Evolutionary conservation across 2,329 filamentous ascomycete genomes (phyloP).

Genomic region (Phaeophleospora eucalypticola): DNA sequence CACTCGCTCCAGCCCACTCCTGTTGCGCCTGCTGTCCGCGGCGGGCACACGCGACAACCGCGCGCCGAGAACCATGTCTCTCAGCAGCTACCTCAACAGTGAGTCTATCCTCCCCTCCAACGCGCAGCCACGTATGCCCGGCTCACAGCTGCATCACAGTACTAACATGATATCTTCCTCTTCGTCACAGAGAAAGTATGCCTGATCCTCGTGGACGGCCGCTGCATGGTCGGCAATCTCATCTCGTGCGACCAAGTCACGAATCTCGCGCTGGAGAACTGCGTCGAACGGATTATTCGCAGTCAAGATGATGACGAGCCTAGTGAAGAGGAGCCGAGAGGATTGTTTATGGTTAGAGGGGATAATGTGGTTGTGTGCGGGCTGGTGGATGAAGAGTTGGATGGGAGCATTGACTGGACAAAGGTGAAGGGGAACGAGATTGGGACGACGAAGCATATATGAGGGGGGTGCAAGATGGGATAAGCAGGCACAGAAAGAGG

Average conservation of each 20-base stretch:
- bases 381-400: slow-evolving; percentile 81
- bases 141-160: slow-evolving; percentile 3
- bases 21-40: no score
- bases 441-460: slow-evolving; percentile 66
- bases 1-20: no score
- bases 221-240: slow-evolving; percentile 71
- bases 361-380: slow-evolving; percentile 93
- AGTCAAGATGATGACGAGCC: slow-evolving; percentile 77
- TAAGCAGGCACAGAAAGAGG: no score
- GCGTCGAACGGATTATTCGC: slow-evolving; percentile 85
- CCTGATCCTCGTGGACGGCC: slow-evolving; percentile 86
- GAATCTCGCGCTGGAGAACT: slow-evolving; percentile 81
- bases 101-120: slow-evolving; percentile 7
- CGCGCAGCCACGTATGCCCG: slow-evolving; percentile 1
- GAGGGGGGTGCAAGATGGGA: no score
- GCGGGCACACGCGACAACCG: not conserved
- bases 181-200: slow-evolving; percentile 71
- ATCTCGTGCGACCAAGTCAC: slow-evolving; percentile 86
- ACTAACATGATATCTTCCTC: slow-evolving; percentile 4
- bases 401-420: slow-evolving; percentile 86
- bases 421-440: slow-evolving; percentile 83
- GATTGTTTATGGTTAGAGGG: slow-evolving; percentile 85
- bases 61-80: slow-evolving; percentile 14
- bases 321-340: slow-evolving; percentile 75
- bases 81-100: slow-evolving; percentile 24